These are phyloP conservation scores for Chaetomium tenue DNA, from an alignment of 495 filamentous ascomycete genomes.

Conservation along the genomic window DNA sequence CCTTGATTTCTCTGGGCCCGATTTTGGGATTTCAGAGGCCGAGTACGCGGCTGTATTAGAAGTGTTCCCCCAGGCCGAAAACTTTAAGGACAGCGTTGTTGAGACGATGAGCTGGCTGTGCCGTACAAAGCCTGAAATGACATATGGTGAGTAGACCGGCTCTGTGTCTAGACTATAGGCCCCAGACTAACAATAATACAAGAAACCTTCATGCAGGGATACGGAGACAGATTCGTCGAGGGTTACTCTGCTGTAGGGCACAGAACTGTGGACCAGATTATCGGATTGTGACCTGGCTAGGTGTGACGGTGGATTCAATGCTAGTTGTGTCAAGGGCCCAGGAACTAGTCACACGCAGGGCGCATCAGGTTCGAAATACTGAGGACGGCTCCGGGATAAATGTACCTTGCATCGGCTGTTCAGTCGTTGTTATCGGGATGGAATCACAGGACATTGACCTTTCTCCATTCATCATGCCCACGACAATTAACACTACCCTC, in stretches of 20 bases:
- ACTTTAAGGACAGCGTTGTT: background rate
- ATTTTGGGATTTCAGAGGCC: background rate
- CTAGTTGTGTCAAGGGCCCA: background rate
- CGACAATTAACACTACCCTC: no score
- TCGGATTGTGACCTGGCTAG: background rate
- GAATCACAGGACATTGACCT: no score
- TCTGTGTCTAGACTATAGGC: background rate
- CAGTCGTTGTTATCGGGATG: no score
- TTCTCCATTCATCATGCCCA: no score
- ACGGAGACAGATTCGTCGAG: background rate
- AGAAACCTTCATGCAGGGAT: background rate
- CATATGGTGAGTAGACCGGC: background rate
- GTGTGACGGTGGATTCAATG: background rate
- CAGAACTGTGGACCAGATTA: background rate
- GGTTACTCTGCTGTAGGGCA: slow-evolving; percentile 5
- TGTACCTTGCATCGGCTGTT: no score
- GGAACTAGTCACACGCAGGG: no score
- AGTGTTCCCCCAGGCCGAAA: background rate
- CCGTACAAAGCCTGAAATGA: background rate
- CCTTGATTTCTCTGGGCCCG: background rate
- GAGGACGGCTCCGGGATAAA: no score
- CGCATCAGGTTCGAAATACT: no score
- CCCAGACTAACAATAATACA: background rate
- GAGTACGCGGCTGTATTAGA: background rate
- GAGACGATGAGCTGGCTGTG: background rate